A percentile compares a stretch with the other conserved stretches of the same genome.
phyloP scores from a whole-genome alignment of 2,329 filamentous ascomycete species.

The Arthroderma sp. region DNA sequence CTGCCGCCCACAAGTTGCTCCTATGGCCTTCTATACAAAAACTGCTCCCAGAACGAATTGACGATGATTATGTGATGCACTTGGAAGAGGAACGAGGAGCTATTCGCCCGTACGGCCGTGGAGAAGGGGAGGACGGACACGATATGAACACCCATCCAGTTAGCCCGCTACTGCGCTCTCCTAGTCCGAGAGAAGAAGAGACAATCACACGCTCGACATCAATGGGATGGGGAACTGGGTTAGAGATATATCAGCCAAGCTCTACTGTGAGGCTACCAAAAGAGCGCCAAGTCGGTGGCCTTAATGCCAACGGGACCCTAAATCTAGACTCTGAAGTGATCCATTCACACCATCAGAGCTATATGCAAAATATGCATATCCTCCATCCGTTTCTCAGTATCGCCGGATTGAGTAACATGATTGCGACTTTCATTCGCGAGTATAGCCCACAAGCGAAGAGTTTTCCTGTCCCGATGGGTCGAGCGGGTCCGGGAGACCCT shows the following conservation, averaged over 20 bases:
- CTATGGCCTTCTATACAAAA: constrained; percentile 55
- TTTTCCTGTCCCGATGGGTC: not conserved
- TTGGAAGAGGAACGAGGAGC: constrained; percentile 61
- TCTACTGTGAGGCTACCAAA: constrained; percentile 18
- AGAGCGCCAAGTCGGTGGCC: constrained; percentile 30
- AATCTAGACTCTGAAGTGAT: constrained; percentile 41
- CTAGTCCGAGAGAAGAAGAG: constrained; percentile 17
- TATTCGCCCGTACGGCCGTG: constrained; percentile 62
- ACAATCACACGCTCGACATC: constrained; percentile 31
- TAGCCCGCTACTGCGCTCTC: constrained; percentile 8
- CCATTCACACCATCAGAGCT: constrained; percentile 39
- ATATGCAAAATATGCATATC: constrained; percentile 47
- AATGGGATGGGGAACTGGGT: constrained; percentile 39
- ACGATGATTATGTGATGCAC: constrained; percentile 60
- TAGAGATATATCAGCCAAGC: constrained; percentile 19
- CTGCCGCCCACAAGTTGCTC: constrained; percentile 71
- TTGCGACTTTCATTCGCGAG: constrained; percentile 37
- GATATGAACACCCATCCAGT: constrained; percentile 4
- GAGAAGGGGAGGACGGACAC: constrained; percentile 53
- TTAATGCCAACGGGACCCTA: constrained; percentile 38
- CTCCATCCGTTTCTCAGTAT: constrained; percentile 52
- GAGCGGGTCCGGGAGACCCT: not conserved
- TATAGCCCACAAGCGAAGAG: constrained; percentile 27
- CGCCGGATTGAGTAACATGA: constrained; percentile 37
- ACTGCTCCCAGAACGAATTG: constrained; percentile 47